A percentile compares a stretch with the other conserved stretches of the same genome.
Evolutionary conservation across 1,284 basidiomycete species (phyloP).

Genomic region (Singerocomus rubriflavus): DNA sequence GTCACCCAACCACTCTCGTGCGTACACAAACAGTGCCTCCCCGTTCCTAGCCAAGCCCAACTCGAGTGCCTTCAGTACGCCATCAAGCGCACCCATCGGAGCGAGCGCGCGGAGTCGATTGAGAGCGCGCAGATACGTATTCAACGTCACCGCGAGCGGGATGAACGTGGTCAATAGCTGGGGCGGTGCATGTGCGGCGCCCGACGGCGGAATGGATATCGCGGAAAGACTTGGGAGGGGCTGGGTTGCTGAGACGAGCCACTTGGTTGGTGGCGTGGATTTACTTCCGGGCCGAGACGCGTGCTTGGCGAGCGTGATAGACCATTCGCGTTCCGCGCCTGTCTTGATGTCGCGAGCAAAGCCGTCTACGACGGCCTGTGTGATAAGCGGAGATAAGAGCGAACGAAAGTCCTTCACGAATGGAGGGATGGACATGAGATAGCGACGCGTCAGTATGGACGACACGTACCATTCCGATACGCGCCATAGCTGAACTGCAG

Average conservation of each 20-base stretch:
- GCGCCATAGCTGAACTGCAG: slow-evolving; percentile 86
- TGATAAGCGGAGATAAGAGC: slow-evolving; percentile 31
- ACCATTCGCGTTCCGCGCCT: slow-evolving; percentile 32
- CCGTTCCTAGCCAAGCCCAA: slow-evolving; percentile 46
- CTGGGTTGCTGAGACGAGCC: slow-evolving; percentile 44
- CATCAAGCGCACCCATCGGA: slow-evolving; percentile 51
- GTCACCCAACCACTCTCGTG: slow-evolving; percentile 23
- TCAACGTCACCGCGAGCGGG: slow-evolving; percentile 73
- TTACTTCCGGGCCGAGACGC: slow-evolving; percentile 1
- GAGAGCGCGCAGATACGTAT: slow-evolving; percentile 70
- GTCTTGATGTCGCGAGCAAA: slow-evolving; percentile 27
- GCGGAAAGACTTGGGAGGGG: slow-evolving; percentile 30
- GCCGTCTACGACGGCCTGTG: slow-evolving; percentile 31
- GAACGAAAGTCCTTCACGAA: slow-evolving; percentile 28
- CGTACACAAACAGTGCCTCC: slow-evolving; percentile 38
- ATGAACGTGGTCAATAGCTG: slow-evolving; percentile 71
- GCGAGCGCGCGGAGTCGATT: slow-evolving; percentile 84
- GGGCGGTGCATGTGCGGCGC: slow-evolving; percentile 57
- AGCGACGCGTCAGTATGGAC: neutral
- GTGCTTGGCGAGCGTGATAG: slow-evolving; percentile 19
- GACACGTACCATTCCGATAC: slow-evolving; percentile 66
- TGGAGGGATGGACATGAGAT: neutral
- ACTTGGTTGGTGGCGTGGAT: slow-evolving; percentile 42
- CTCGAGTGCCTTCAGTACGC: slow-evolving; percentile 49
- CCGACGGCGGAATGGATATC: slow-evolving; percentile 31